A percentile compares a stretch with the other conserved stretches of the same genome.
Conservation (phyloP, 768 basidiomycete genomes). For the Agaricus blazei region DNA sequence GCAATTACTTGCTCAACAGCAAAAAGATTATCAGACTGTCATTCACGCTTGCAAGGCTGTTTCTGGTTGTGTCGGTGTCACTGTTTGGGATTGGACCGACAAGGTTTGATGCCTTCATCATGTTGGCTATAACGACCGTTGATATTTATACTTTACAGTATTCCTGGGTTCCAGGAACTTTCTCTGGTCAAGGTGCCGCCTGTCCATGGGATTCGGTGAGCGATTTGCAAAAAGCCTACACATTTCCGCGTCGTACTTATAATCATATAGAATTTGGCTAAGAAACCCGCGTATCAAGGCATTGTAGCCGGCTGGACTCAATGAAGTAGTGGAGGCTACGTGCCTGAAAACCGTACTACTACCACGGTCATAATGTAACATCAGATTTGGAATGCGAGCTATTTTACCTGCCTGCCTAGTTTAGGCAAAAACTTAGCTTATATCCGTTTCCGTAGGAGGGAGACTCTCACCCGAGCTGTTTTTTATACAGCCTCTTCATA, state of each 20-base stretch:
- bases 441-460: too few species aligned
- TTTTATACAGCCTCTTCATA: too few species aligned
- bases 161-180: conserved; percentile 34
- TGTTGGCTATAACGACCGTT: background rate
- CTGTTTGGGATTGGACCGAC: conserved; percentile 40
- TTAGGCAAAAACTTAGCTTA: too few species aligned
- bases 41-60: conserved; percentile 46
- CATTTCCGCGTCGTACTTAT: background rate
- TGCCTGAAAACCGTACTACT: too few species aligned
- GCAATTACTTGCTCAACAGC: conserved; percentile 45
- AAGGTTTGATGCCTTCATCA: conserved; percentile 19
- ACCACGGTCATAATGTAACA: too few species aligned
- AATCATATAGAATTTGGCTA: conserved; percentile 11
- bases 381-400: too few species aligned
- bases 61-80: conserved; percentile 34
- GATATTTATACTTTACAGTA: conserved; percentile 18
- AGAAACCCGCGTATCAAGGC: conserved; percentile 17
- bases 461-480: too few species aligned
- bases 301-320: conserved; percentile 10
- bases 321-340: background rate
- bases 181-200: conserved; percentile 33
- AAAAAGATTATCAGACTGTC: conserved; percentile 50
- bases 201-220: conserved; percentile 32
- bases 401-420: too few species aligned
- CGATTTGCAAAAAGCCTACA: conserved; percentile 1